Percentiles rank a stretch among this genome's conserved stretches.
These are phyloP conservation scores for Leptographium lundbergii DNA, from an alignment of 2,329 filamentous ascomycete genomes.

Conservation along the genomic window DNA sequence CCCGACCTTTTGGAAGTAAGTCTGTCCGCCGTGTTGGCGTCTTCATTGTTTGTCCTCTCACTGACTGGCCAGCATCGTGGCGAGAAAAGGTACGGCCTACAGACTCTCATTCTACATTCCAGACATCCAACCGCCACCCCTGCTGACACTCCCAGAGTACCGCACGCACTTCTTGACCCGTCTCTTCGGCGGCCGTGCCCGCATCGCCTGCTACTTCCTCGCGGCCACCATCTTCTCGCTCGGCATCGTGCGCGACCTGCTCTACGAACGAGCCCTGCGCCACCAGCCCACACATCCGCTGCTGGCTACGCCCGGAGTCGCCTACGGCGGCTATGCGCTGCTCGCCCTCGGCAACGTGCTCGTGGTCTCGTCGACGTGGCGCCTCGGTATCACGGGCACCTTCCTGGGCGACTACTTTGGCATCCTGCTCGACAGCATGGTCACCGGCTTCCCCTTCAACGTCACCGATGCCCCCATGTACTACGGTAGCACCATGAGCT, in stretches of 20 bases:
- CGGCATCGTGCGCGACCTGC: conserved; percentile 74
- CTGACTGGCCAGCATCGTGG: conserved; percentile 51
- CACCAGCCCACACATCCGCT: conserved; percentile 62
- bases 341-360: conserved; percentile 68
- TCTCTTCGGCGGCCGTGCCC: conserved; percentile 66
- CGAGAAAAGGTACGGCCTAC: conserved; percentile 54
- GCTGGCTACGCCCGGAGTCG: conserved; percentile 46
- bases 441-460: conserved; percentile 93
- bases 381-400: conserved; percentile 84
- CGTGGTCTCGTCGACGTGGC: conserved; percentile 82
- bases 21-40: not conserved
- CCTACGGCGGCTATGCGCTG: conserved; percentile 56
- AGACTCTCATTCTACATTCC: not conserved
- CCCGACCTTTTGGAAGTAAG: conserved; percentile 99
- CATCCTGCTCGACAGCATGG: conserved; percentile 89
- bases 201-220: conserved; percentile 77
- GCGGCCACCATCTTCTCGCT: conserved; percentile 83
- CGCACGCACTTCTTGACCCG: conserved; percentile 79
- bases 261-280: conserved; percentile 76
- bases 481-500: conserved; percentile 84
- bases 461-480: conserved; percentile 91
- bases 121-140: not conserved
- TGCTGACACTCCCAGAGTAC: conserved; percentile 52
- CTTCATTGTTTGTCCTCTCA: not conserved
- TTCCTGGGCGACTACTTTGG: conserved; percentile 98